phyloP scores from a whole-genome alignment of 306 rosid genomes.

The Cucurbita pepo region DNA sequence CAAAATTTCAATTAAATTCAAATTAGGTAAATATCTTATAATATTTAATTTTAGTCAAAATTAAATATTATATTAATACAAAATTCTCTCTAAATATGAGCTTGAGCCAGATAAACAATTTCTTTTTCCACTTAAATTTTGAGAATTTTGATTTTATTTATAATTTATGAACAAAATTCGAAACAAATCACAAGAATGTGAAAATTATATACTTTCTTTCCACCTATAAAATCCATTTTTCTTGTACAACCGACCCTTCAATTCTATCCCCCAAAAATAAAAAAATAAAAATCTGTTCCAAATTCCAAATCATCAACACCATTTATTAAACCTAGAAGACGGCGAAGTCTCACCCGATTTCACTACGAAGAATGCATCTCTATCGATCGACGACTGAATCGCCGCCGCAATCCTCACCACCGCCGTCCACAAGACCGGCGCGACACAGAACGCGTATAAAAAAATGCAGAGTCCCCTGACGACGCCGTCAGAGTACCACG shows the following conservation, averaged over 20 bases:
- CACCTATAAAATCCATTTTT: not conserved
- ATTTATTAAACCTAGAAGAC: conserved; percentile 39
- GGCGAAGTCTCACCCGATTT: conserved; percentile 45
- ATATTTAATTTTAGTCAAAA: too few relatives aligned
- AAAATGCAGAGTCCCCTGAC: conserved; percentile 56
- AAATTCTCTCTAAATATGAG: not conserved
- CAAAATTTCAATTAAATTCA: too few relatives aligned
- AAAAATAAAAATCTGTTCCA: not conserved
- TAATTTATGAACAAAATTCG: not conserved
- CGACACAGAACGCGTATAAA: conserved; percentile 48
- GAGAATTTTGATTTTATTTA: not conserved
- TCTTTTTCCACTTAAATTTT: not conserved
- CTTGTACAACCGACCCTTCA: not conserved
- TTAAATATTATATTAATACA: too few relatives aligned
- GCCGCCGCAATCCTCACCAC: conserved; percentile 28
- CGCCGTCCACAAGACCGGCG: conserved; percentile 58
- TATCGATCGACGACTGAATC: conserved; percentile 52
- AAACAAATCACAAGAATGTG: not conserved
- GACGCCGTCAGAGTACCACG: conserved; percentile 63
- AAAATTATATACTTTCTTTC: not conserved
- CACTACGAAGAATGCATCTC: conserved; percentile 43
- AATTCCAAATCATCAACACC: conserved; percentile 15
- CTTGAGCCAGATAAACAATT: too few relatives aligned
- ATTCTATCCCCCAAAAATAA: not conserved
- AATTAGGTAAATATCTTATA: too few relatives aligned